These are phyloP conservation scores for Fusarium succisae DNA, from an alignment of 2,329 filamentous ascomycete species.

Conservation along the genomic window DNA sequence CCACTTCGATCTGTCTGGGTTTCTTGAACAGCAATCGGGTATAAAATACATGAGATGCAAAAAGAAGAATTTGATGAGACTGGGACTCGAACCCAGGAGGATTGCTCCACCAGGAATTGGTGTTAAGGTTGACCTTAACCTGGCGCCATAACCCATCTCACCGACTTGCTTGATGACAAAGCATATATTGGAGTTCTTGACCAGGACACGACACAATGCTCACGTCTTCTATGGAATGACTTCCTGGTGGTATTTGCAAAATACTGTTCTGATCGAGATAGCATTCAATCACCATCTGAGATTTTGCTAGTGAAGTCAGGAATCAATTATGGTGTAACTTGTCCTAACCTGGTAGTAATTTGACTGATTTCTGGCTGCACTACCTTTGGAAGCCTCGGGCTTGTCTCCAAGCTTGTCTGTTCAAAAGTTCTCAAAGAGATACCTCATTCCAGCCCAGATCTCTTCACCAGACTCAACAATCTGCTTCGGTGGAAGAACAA, in stretches of 20 bases:
- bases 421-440: conserved; percentile 20
- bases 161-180: conserved; percentile 27
- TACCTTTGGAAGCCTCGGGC: rapidly evolving
- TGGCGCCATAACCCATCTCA: conserved; percentile 34
- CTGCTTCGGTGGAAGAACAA: conserved; percentile 31
- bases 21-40: rapidly evolving
- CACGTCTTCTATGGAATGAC: not conserved
- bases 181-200: rapidly evolving
- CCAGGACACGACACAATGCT: rapidly evolving
- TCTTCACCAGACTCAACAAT: conserved; percentile 57
- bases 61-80: conserved; percentile 20
- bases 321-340: too few species aligned
- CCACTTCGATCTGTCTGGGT: not conserved
- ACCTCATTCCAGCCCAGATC: conserved; percentile 57
- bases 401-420: too few species aligned
- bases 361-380: too few species aligned
- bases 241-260: not conserved
- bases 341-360: not conserved
- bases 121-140: conserved; percentile 33
- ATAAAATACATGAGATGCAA: not conserved
- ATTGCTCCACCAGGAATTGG: conserved; percentile 33
- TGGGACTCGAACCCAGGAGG: conserved; percentile 33
- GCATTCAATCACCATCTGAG: not conserved
- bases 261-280: not conserved
- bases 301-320: not conserved